Conservation (phyloP, 768 basidiomycete species). For the Steccherinum ochraceum region DNA sequence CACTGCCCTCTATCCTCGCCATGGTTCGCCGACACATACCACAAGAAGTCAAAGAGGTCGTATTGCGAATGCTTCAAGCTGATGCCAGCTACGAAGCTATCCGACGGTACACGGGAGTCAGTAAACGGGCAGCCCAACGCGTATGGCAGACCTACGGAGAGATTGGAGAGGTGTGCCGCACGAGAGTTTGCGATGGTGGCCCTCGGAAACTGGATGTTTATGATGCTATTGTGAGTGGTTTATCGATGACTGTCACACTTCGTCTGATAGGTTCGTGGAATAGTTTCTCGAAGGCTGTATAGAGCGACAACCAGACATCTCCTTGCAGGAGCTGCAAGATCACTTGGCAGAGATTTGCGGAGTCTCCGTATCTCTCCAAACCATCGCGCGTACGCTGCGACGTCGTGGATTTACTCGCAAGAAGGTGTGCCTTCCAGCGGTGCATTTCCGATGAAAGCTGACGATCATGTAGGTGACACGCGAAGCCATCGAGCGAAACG, state of each 20-base stretch:
- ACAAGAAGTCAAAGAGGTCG: slow-evolving; percentile 2
- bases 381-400: slow-evolving; percentile 20
- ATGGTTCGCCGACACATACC: slow-evolving; percentile 5
- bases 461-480: slow-evolving; percentile 11
- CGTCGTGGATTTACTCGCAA: slow-evolving; percentile 20
- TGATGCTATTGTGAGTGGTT: slow-evolving; percentile 5
- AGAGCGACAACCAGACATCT: slow-evolving; percentile 21
- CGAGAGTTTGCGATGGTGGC: not conserved
- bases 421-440: slow-evolving; percentile 16
- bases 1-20: too few species aligned
- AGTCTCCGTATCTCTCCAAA: slow-evolving; percentile 14
- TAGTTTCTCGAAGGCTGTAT: slow-evolving; percentile 16
- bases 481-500: slow-evolving; percentile 11
- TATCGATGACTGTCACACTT: not conserved
- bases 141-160: not conserved
- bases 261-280: too few species aligned
- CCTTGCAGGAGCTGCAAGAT: slow-evolving; percentile 23
- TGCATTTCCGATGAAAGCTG: not conserved
- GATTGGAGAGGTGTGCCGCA: slow-evolving; percentile 1
- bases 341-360: slow-evolving; percentile 15
- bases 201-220: slow-evolving; percentile 1
- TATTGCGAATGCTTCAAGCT: not conserved
- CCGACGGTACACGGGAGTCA: slow-evolving; percentile 2
- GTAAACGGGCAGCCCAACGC: slow-evolving; percentile 1
- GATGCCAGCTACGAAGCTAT: too few species aligned